Evolutionary conservation across 2,329 filamentous ascomycete species (phyloP), one percentile per base, ranked within the genome.

Genomic region (Huntiella abstrusa): DNA sequence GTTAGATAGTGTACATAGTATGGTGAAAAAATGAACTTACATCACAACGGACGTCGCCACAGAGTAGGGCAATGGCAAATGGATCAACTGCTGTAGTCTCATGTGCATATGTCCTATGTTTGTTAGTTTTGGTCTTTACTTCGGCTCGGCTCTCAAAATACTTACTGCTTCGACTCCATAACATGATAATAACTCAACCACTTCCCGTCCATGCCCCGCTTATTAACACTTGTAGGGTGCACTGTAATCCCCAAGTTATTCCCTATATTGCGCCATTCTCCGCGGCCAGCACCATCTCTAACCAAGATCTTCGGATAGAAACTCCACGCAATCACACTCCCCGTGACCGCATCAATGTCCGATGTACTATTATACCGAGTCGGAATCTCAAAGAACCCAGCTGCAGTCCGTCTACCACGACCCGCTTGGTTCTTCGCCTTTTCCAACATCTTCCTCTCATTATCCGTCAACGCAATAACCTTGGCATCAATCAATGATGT

Each of bases 151-250:
- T 11, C 17, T 15, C 12, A 33, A 28, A 34, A 3, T 41, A 68
- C 66, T 71, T 72, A 71, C 78, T 83, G 64, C 67, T 80, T 86
- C 2, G 82, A 81, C 60, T 95, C 87, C 84, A 96, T 93, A 52
- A 96, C 94, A 59, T 93, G 83, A 63, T 96, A 96, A 60, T 94
- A 98, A 1, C 83, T 91, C 39, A 98, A 65, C 77, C 84, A 96
- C 56, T 77, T 80, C 35, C 86, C 65, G 36, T 77, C 73, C 11
- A 41, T 49, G 41, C 68, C 65, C 50, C 67, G 67, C 57, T 86
- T 86, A 60, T 96, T 96, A 53, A 98, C 83, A 1, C 85, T 93
- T 1, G 80, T 83, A 1, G 86, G 83, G 54, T 93, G 85, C 15
- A 98, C 66, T 48, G 77, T 85, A 54, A 98, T 86, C 39, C 75